phyloP scores from a whole-genome alignment of 2,329 filamentous ascomycete species.

The Ophiostoma angusticollis region DNA sequence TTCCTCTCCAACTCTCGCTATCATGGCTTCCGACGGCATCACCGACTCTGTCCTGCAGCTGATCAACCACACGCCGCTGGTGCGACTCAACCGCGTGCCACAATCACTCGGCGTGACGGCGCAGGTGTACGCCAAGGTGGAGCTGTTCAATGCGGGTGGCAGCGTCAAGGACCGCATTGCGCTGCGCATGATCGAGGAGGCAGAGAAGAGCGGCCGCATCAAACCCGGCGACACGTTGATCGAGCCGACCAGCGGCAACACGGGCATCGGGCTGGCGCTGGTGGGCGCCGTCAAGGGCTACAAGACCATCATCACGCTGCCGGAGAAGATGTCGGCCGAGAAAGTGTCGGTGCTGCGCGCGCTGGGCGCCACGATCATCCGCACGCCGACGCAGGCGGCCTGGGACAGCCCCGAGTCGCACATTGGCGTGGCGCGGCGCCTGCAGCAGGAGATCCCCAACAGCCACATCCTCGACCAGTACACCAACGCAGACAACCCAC shows the following conservation, averaged over 20 bases:
- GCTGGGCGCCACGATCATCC: slow-evolving; percentile 91
- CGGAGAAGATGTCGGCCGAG: slow-evolving; percentile 98
- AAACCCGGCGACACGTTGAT: slow-evolving; percentile 96
- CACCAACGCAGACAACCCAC: slow-evolving; percentile 77
- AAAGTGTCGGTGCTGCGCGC: slow-evolving; percentile 93
- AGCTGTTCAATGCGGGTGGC: slow-evolving; percentile 87
- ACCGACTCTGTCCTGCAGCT: slow-evolving; percentile 41
- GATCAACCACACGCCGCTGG: slow-evolving; percentile 92
- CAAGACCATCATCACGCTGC: slow-evolving; percentile 95
- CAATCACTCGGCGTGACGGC: slow-evolving; percentile 81
- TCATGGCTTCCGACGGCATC: slow-evolving; percentile 5
- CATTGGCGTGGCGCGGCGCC: slow-evolving; percentile 80
- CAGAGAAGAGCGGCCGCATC: slow-evolving; percentile 81
- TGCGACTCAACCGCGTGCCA: slow-evolving; percentile 84
- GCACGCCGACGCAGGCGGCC: slow-evolving; percentile 89
- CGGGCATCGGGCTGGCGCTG: slow-evolving; percentile 88
- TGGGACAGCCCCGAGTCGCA: slow-evolving; percentile 93
- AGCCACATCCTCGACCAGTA: slow-evolving; percentile 98
- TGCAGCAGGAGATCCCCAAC: slow-evolving; percentile 93
- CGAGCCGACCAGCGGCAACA: slow-evolving; percentile 96
- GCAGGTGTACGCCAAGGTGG: slow-evolving; percentile 80
- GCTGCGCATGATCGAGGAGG: slow-evolving; percentile 92
- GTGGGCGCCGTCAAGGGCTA: slow-evolving; percentile 95
- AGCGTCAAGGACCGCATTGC: slow-evolving; percentile 94
- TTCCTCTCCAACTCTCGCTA: background rate